These are phyloP conservation scores for Fusarium sp. DNA, from an alignment of 2,329 filamentous ascomycete species.

Conservation along the genomic window DNA sequence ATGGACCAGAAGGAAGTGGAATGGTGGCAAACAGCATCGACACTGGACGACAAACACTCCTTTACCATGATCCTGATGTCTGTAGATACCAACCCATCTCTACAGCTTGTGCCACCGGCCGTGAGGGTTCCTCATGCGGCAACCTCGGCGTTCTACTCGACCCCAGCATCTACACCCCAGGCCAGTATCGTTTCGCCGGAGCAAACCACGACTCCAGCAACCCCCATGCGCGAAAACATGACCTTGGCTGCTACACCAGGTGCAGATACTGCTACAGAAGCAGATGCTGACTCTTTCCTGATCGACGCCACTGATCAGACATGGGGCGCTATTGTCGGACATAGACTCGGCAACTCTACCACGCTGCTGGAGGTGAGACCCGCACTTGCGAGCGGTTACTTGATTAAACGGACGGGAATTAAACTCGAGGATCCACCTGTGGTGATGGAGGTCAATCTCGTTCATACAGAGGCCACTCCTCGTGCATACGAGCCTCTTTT, in stretches of 20 bases:
- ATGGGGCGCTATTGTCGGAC: slow-evolving; percentile 79
- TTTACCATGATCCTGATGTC: slow-evolving; percentile 71
- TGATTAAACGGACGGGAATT: slow-evolving; percentile 72
- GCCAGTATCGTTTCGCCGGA: slow-evolving; percentile 71
- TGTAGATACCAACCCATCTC: slow-evolving; percentile 73
- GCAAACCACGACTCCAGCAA: slow-evolving; percentile 65
- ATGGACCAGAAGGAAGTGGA: slow-evolving; percentile 77
- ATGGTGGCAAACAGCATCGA: slow-evolving; percentile 67
- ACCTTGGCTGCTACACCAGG: slow-evolving; percentile 62
- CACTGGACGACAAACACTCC: slow-evolving; percentile 64
- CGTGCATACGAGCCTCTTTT: slow-evolving; percentile 73
- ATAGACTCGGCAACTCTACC: slow-evolving; percentile 72
- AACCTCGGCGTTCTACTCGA: slow-evolving; percentile 65
- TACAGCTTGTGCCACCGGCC: slow-evolving; percentile 71
- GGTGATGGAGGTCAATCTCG: slow-evolving; percentile 73
- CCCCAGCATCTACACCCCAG: slow-evolving; percentile 77
- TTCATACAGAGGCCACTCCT: slow-evolving; percentile 66
- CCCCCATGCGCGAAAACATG: slow-evolving; percentile 59
- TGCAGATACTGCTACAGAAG: slow-evolving; percentile 58
- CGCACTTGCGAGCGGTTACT: slow-evolving; percentile 73
- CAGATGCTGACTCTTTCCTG: slow-evolving; percentile 72
- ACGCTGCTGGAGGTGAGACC: slow-evolving; percentile 68
- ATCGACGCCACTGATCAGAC: slow-evolving; percentile 80
- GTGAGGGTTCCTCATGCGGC: slow-evolving; percentile 62
- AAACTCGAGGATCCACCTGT: slow-evolving; percentile 69